Evolutionary conservation across 257 asterid genomes (phyloP).

Genomic region (Solanum sitiens): DNA sequence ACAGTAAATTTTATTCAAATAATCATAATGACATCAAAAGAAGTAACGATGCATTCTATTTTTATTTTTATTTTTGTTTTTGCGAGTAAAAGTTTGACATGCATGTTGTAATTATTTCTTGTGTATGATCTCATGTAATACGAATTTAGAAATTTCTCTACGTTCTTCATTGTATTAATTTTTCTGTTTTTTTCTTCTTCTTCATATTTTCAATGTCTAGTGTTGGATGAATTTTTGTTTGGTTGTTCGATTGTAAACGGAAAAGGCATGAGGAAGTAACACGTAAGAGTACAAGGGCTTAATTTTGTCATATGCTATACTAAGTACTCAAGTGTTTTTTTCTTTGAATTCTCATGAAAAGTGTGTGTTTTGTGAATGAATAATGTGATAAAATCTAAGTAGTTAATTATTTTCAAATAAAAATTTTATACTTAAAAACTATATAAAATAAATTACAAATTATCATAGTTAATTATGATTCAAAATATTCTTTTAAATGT

Average conservation of each 20-base stretch:
- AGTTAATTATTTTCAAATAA: not conserved
- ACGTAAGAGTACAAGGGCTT: not conserved
- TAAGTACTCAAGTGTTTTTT: not conserved
- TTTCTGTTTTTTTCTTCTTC: not conserved
- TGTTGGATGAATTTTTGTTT: not conserved
- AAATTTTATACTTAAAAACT: not conserved
- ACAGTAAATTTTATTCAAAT: not conserved
- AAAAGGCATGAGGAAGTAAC: not conserved
- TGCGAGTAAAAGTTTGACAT: not conserved
- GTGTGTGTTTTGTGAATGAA: not conserved
- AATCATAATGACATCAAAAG: not conserved
- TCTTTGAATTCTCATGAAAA: not conserved
- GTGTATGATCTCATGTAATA: not conserved
- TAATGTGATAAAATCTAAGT: not conserved
- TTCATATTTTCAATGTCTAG: not conserved
- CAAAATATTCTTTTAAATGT: not conserved
- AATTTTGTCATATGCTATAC: not conserved
- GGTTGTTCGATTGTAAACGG: not conserved
- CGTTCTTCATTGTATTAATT: not conserved
- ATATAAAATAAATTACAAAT: not conserved
- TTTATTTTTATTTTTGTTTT: too few species aligned
- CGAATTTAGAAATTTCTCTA: not conserved
- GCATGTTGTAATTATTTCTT: not conserved
- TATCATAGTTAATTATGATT: not conserved
- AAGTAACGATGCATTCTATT: not conserved